phyloP scores from a whole-genome alignment of 306 rosid species.

The Begonia fuchsioides region DNA sequence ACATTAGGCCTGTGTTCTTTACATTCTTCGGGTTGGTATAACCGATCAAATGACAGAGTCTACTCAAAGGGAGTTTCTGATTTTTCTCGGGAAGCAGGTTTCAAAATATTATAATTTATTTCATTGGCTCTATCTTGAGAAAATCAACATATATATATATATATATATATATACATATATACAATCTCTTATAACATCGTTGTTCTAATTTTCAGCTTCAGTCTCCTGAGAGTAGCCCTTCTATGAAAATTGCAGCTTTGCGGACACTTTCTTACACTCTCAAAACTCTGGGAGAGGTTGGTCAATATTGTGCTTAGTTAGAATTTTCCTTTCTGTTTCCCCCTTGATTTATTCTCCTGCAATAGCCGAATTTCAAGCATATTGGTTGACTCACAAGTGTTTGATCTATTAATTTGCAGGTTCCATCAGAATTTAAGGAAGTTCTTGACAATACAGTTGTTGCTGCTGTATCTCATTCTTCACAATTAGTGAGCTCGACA shows the following conservation, averaged over 20 bases:
- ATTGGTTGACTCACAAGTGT: slow-evolving; percentile 9
- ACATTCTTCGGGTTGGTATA: slow-evolving; percentile 76
- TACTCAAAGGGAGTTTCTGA: slow-evolving; percentile 69
- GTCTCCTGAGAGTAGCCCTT: slow-evolving; percentile 65
- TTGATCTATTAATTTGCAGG: slow-evolving; percentile 40
- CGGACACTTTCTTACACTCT: slow-evolving; percentile 69
- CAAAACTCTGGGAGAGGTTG: slow-evolving; percentile 85
- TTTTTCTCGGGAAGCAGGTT: slow-evolving; percentile 76
- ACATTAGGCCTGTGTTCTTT: slow-evolving; percentile 89
- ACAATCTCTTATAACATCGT: no score
- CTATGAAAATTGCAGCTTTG: slow-evolving; percentile 71
- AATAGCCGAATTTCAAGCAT: neutral
- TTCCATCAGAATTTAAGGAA: slow-evolving; percentile 80
- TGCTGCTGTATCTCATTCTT: slow-evolving; percentile 78
- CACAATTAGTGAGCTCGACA: slow-evolving; percentile 60
- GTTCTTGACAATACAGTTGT: slow-evolving; percentile 77
- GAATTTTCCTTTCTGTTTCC: neutral
- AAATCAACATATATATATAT: no score
- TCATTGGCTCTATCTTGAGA: no score
- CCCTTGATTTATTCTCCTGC: neutral
- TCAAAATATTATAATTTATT: no score
- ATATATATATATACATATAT: no score
- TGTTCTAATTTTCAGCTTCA: slow-evolving; percentile 36
- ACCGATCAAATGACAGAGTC: slow-evolving; percentile 97
- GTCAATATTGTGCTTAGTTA: neutral